Conservation (phyloP, 2,329 filamentous ascomycete species). For the Colletotrichum salicis region DNA sequence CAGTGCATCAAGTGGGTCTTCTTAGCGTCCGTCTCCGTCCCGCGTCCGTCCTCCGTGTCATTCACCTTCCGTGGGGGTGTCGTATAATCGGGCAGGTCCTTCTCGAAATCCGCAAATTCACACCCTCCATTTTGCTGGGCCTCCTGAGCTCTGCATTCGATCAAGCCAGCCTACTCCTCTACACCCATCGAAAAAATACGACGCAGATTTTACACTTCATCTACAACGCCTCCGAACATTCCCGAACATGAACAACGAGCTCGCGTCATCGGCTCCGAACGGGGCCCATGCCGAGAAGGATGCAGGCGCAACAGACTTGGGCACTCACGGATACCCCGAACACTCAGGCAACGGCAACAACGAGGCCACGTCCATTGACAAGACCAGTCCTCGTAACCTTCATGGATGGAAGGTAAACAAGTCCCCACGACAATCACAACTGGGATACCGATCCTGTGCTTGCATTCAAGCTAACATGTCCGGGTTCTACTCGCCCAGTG, state of each 20-base stretch:
- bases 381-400: not conserved
- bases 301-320: not conserved
- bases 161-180: not conserved
- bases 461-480: too few species aligned
- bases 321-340: not conserved
- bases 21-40: not conserved
- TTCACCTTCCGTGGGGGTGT: not conserved
- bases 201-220: not conserved
- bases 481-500: slow-evolving; percentile 15
- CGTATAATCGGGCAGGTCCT: not conserved
- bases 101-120: not conserved
- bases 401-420: not conserved
- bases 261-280: not conserved
- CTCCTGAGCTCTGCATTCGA: not conserved
- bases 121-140: not conserved
- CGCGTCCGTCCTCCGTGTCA: not conserved
- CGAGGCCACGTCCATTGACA: not conserved
- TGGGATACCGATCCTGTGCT: too few species aligned
- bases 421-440: too few species aligned
- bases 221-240: not conserved
- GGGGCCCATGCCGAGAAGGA: not conserved
- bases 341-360: not conserved
- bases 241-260: not conserved
- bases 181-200: not conserved
- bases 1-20: not conserved